Base-by-base conservation (phyloP, 148 eudicot genomes). In the Silene uniflora region DNA sequence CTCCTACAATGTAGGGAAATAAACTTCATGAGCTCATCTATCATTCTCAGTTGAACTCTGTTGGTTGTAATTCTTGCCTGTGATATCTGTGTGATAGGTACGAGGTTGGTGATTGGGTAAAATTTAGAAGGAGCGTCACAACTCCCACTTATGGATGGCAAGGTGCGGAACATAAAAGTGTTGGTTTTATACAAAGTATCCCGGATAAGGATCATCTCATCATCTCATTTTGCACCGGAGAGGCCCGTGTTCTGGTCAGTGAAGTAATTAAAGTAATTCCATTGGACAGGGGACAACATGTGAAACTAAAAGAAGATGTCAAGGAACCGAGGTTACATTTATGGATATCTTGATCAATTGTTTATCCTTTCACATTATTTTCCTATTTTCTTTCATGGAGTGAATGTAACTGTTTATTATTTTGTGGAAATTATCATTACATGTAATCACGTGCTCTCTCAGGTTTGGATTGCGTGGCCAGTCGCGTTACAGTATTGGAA, bases 401-500 rank as follows among this genome's bases (percentile, higher is more conserved):
- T 67, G 39, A n/a, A 67, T 67, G 54, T 7, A 23, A 69, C 18
- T 73, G 23, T 4, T 61, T 62, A n/a, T 72, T 62, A n/a, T 72
- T 71, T 23, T 32, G 68, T 29, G 72, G 52, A 60, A 18, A 49
- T 65, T 2, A 17, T 75, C 44, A 80, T 66, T 65, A 39, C 25
- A 56, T 22, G 35, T 39, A 64, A 52, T 72, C 55, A 52, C 74
- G 49, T 72, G 68, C 24, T 75, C 68, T 60, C 23, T 75, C 85
- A 95, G 99, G 88, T 95, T 89, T 86, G 97, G 92, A 73, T 95
- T 87, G 92, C 96, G 96, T 73, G 97, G 88, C 65, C 96, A 90
- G 73, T 88, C 97, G 67, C 93, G 89, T 82, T 97, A 92, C 72
- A 92, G 93, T 87, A 83, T 90, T 71, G 99, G 99, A 75, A 95